Evolutionary conservation across 352 stramenopile species (phyloP).

Genomic region (Globisporangium takayamanum): DNA sequence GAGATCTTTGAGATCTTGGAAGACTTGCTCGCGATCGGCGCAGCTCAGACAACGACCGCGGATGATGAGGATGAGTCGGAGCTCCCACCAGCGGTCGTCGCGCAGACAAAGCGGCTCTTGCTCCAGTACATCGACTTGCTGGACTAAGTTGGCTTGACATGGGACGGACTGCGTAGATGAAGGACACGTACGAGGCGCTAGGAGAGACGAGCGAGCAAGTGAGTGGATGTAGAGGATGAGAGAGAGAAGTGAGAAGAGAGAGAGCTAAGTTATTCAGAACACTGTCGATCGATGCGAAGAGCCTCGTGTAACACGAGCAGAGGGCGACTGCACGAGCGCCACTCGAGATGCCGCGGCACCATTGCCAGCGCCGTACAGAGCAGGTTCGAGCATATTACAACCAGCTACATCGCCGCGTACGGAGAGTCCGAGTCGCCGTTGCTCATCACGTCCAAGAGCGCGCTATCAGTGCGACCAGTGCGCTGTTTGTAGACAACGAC

Average conservation of each 20-base stretch:
- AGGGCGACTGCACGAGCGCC: too few relatives aligned
- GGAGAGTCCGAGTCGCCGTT: not conserved
- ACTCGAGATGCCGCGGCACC: too few relatives aligned
- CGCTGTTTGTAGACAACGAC: too few relatives aligned
- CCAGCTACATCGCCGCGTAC: not conserved
- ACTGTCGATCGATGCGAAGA: too few relatives aligned
- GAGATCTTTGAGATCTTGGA: constrained; percentile 49
- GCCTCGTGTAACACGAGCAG: not conserved
- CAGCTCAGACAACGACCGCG: not conserved
- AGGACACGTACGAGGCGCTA: too few relatives aligned
- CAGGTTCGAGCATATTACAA: too few relatives aligned
- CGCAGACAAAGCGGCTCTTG: constrained; percentile 38
- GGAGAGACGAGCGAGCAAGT: too few relatives aligned
- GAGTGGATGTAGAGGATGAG: too few relatives aligned
- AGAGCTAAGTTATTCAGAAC: too few relatives aligned
- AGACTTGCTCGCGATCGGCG: constrained; percentile 23
- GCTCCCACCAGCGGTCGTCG: constrained; percentile 25
- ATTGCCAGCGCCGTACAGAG: too few relatives aligned
- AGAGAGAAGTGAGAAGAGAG: too few relatives aligned
- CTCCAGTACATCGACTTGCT: constrained; percentile 53
- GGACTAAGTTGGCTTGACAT: constrained; percentile 21
- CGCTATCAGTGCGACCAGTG: not conserved
- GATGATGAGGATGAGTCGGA: constrained; percentile 29
- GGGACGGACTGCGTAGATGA: too few relatives aligned
- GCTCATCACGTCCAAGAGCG: not conserved